A percentile compares a stretch with the other conserved stretches of the same genome.
These are phyloP conservation scores for Emmonsia crescens DNA, from an alignment of 2,329 filamentous ascomycete species.

Conservation along the genomic window DNA sequence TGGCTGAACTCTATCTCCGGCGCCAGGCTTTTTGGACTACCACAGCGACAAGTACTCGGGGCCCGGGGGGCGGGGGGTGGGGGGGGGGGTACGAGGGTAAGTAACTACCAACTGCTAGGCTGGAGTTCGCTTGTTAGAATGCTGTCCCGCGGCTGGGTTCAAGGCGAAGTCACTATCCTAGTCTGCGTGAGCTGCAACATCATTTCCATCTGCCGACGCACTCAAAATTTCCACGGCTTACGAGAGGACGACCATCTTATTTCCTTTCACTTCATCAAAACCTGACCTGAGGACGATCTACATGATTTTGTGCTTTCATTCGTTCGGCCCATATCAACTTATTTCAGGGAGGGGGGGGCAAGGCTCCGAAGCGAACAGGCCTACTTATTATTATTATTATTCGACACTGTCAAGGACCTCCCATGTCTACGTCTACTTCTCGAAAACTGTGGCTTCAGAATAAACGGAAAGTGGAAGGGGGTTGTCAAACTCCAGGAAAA, in stretches of 20 bases:
- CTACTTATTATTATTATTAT: neutral
- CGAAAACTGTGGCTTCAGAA: neutral
- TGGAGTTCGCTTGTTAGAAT: neutral
- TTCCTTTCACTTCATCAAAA: neutral
- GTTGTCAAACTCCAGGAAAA: neutral
- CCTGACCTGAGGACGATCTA: neutral
- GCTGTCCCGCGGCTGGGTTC: neutral
- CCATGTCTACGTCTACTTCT: neutral
- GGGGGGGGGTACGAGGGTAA: too few species aligned
- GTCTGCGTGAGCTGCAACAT: neutral
- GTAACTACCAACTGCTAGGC: too few species aligned
- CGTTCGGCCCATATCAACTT: neutral
- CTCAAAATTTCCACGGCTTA: neutral
- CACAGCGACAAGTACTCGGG: neutral
- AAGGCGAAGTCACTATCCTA: neutral
- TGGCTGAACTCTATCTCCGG: slow-evolving; percentile 1
- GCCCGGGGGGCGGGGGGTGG: too few species aligned
- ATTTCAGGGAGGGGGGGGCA: neutral
- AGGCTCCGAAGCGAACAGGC: neutral
- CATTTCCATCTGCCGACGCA: slow-evolving; percentile 2
- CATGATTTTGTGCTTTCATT: neutral
- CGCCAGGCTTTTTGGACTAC: neutral
- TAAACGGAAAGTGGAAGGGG: neutral
- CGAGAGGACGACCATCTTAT: neutral
- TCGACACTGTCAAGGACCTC: neutral